A percentile compares a stretch with the other conserved stretches of the same genome.
phyloP scores from a whole-genome alignment of 2,329 filamentous ascomycete genomes.

The Epichloe elymi region DNA sequence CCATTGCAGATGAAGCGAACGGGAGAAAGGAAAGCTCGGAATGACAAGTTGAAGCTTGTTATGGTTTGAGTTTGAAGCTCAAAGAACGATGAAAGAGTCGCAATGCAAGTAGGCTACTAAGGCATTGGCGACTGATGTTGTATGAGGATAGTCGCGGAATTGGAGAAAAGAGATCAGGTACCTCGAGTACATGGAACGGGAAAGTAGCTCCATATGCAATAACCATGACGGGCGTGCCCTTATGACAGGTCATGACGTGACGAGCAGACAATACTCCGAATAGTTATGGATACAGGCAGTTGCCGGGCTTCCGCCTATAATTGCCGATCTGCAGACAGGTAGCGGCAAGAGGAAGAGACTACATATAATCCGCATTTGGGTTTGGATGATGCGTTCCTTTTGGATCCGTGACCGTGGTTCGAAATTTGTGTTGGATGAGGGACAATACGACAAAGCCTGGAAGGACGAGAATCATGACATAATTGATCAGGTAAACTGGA shows the following conservation, averaged over 20 bases:
- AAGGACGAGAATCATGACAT: no score
- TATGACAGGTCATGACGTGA: conserved; percentile 3
- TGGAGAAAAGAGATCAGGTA: no score
- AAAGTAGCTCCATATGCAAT: no score
- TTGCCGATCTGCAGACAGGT: neutral
- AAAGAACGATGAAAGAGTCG: neutral
- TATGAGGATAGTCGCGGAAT: neutral
- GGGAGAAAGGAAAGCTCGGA: neutral
- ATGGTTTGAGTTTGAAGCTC: neutral
- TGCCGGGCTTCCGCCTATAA: neutral
- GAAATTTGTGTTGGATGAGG: no score
- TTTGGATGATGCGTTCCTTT: neutral
- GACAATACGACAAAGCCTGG: neutral
- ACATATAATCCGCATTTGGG: neutral
- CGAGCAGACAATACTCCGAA: neutral
- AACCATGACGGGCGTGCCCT: neutral
- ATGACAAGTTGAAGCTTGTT: neutral
- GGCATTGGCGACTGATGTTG: neutral
- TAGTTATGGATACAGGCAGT: neutral
- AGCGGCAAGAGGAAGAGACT: neutral
- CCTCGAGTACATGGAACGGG: no score
- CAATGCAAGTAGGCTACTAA: neutral
- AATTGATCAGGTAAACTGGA: neutral
- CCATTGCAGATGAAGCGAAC: conserved; percentile 13
- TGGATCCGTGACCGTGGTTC: no score